Evolutionary conservation across 768 basidiomycete genomes (phyloP).

Genomic region (Termitomyces sp.): DNA sequence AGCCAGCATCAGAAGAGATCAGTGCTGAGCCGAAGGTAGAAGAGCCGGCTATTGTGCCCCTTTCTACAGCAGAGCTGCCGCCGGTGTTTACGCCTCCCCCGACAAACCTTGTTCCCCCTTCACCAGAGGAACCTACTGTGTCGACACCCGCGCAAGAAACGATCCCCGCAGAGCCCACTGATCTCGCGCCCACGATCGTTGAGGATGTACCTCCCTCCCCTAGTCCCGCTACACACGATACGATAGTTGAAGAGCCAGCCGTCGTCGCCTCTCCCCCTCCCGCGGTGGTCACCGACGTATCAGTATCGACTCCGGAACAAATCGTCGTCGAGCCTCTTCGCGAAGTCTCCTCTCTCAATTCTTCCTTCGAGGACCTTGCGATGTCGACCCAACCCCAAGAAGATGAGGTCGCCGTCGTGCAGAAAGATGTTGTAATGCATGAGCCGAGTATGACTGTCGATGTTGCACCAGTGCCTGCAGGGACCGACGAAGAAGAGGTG

Average conservation of each 20-base stretch:
- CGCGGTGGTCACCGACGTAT: neutral
- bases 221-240: neutral
- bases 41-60: neutral
- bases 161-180: neutral
- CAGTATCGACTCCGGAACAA: neutral
- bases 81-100: neutral
- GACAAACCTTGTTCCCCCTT: neutral
- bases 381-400: neutral
- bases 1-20: neutral
- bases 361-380: constrained; percentile 9
- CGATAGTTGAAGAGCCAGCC: neutral
- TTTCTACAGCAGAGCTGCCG: neutral
- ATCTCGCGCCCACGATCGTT: neutral
- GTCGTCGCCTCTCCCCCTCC: neutral
- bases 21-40: neutral
- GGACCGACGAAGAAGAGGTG: neutral
- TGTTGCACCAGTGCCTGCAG: neutral
- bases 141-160: neutral
- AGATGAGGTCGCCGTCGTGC: neutral
- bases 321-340: neutral
- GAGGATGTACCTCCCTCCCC: neutral
- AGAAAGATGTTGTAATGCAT: neutral
- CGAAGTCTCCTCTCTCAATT: constrained; percentile 8
- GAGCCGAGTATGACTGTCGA: neutral
- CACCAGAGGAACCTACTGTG: neutral